A percentile compares a stretch with the other conserved stretches of the same genome.
Evolutionary conservation across 2,329 filamentous ascomycete genomes (phyloP).

Genomic region (Triangularia setosa): DNA sequence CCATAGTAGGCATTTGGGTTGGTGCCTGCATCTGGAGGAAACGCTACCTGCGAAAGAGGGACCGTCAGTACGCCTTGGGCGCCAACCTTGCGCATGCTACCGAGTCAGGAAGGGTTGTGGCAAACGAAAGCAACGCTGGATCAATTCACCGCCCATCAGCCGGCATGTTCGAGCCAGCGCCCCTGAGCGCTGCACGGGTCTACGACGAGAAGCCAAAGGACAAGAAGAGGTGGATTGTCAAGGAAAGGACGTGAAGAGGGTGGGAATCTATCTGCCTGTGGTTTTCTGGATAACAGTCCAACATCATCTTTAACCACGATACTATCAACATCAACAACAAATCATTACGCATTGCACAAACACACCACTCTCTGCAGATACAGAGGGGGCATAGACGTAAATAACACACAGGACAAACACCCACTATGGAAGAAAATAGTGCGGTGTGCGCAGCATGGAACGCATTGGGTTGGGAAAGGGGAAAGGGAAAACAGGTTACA

Average conservation of each 20-base stretch:
- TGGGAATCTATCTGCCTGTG: background rate
- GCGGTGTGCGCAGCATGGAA: background rate
- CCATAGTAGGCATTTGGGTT: slow-evolving; percentile 63
- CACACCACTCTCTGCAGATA: slow-evolving; percentile 5
- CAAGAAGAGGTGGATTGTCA: slow-evolving; percentile 48
- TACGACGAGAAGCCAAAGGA: slow-evolving; percentile 40
- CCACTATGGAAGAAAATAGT: background rate
- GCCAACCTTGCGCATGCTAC: slow-evolving; percentile 36
- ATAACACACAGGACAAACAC: background rate
- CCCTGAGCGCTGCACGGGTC: slow-evolving; percentile 30
- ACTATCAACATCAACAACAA: background rate
- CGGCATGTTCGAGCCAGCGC: slow-evolving; percentile 39
- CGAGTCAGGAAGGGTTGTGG: slow-evolving; percentile 32
- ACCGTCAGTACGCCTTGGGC: slow-evolving; percentile 50
- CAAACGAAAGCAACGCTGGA: slow-evolving; percentile 36
- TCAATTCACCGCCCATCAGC: slow-evolving; percentile 33
- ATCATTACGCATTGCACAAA: slow-evolving; percentile 2
- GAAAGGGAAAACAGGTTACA: background rate
- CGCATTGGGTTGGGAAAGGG: background rate
- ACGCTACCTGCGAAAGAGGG: slow-evolving; percentile 67
- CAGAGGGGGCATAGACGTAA: background rate
- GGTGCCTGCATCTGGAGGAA: slow-evolving; percentile 68
- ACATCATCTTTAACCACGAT: background rate
- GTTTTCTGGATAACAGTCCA: background rate
- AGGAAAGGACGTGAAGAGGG: slow-evolving; percentile 37